Evolutionary conservation across 2,329 filamentous ascomycete genomes (phyloP).

Genomic region (Fusarium sp.): DNA sequence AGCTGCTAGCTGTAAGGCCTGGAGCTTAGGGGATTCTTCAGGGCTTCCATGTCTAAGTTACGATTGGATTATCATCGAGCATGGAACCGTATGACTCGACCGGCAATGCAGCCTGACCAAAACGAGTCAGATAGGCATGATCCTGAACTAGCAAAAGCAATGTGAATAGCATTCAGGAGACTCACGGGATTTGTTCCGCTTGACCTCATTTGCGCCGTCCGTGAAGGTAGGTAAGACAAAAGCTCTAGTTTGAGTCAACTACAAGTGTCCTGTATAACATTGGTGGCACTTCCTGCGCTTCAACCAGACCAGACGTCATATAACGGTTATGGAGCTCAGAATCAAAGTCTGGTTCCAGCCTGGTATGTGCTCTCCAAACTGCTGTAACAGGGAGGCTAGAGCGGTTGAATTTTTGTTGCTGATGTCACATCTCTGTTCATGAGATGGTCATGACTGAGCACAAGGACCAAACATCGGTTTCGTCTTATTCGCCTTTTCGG

Average conservation of each 20-base stretch:
- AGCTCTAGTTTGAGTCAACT: not conserved
- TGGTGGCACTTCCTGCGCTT: not conserved
- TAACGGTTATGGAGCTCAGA: not conserved
- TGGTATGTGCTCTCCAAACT: not conserved
- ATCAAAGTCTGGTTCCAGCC: not conserved
- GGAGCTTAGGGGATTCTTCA: conserved; percentile 28
- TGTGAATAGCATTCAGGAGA: not conserved
- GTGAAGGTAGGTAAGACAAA: not conserved
- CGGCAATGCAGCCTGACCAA: conserved; percentile 16
- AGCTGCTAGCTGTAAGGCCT: conserved; percentile 33
- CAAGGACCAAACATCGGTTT: not conserved
- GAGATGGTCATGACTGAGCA: not conserved
- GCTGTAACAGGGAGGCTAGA: not conserved
- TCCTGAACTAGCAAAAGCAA: not conserved
- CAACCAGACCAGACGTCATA: not conserved
- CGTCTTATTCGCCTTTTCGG: not conserved
- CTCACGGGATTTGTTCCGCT: not conserved
- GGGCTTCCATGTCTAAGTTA: not conserved
- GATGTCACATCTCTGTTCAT: not conserved
- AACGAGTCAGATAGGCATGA: not conserved
- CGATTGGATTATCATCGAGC: conserved; percentile 1
- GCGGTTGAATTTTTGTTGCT: not conserved
- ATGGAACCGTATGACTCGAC: conserved; percentile 37
- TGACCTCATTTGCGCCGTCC: not conserved
- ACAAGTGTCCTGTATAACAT: not conserved